phyloP scores from a whole-genome alignment of 805 yeast genomes.

The Saturnispora mendoncae region DNA sequence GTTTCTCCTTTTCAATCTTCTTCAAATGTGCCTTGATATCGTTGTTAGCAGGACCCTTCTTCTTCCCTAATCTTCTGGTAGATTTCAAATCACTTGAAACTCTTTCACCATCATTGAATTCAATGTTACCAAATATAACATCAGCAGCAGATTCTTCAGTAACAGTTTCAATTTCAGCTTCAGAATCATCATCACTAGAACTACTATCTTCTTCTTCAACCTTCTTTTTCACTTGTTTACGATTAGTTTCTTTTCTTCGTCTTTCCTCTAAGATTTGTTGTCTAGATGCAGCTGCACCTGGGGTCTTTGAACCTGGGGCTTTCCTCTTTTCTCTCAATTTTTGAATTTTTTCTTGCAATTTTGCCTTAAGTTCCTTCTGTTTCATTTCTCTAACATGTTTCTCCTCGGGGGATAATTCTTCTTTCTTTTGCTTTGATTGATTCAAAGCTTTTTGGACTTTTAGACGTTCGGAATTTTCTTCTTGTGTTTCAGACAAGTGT shows the following conservation, averaged over 20 bases:
- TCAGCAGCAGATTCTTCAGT: slow-evolving; percentile 29
- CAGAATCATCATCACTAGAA: slow-evolving; percentile 30
- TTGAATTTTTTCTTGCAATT: slow-evolving; percentile 65
- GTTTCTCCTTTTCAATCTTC: slow-evolving; percentile 65
- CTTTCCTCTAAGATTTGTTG: slow-evolving; percentile 67
- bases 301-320: slow-evolving; percentile 77
- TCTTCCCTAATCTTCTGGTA: slow-evolving; percentile 48
- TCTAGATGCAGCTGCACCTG: slow-evolving; percentile 79
- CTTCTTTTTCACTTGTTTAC: slow-evolving; percentile 24
- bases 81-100: slow-evolving; percentile 63
- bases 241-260: slow-evolving; percentile 37
- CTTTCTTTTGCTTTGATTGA: neutral
- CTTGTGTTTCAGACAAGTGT: slow-evolving; percentile 32
- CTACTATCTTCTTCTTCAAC: slow-evolving; percentile 14
- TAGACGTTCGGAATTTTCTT: slow-evolving; percentile 7
- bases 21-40: slow-evolving; percentile 79
- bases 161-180: slow-evolving; percentile 34
- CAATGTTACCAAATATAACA: slow-evolving; percentile 73
- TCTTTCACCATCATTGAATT: slow-evolving; percentile 72
- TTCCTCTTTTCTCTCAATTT: slow-evolving; percentile 70
- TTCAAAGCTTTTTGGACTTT: slow-evolving; percentile 10
- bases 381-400: slow-evolving; percentile 38
- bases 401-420: slow-evolving; percentile 13
- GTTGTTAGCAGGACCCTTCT: slow-evolving; percentile 77
- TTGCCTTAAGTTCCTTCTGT: slow-evolving; percentile 58